Conservation (phyloP, 805 yeast species). For the Pichia membranifaciens region DNA sequence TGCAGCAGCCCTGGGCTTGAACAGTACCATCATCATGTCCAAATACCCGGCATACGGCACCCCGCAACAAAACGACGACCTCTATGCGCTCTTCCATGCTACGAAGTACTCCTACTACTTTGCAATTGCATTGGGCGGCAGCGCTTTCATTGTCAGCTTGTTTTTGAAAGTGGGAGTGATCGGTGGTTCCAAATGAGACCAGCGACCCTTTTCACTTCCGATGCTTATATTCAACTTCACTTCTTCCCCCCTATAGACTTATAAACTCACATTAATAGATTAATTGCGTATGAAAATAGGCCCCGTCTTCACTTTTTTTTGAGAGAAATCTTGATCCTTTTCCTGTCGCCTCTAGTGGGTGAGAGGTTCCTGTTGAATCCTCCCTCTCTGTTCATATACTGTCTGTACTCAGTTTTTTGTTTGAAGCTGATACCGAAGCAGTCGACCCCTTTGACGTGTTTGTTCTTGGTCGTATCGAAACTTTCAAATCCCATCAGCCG, state of each 20-base stretch:
- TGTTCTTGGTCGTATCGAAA: conserved; percentile 51
- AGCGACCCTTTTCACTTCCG: neutral
- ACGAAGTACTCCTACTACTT: conserved; percentile 35
- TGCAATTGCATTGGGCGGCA: conserved; percentile 32
- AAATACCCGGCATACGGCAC: conserved; percentile 30
- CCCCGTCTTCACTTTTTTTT: too few relatives aligned
- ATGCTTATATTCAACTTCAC: too few relatives aligned
- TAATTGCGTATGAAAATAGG: too few relatives aligned
- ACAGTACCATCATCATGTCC: conserved; percentile 35
- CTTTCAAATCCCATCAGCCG: conserved; percentile 54
- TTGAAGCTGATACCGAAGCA: conserved; percentile 38
- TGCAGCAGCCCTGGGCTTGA: conserved; percentile 38
- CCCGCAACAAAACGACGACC: conserved; percentile 19
- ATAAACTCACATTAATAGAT: neutral
- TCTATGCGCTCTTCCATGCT: conserved; percentile 26
- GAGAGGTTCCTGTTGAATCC: conserved; percentile 54
- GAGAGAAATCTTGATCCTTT: conserved; percentile 6
- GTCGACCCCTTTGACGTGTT: conserved; percentile 45
- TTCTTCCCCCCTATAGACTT: neutral
- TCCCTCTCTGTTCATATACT: conserved; percentile 52
- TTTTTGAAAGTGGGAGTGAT: conserved; percentile 34
- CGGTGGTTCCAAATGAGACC: conserved; percentile 19
- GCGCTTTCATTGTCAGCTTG: conserved; percentile 27
- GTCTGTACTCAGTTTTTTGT: conserved; percentile 43
- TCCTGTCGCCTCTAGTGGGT: conserved; percentile 28